A percentile compares a stretch with the other conserved stretches of the same genome.
Conservation (phyloP, 2,329 filamentous ascomycete genomes). For the Phaeosphaeriaceae sp. region DNA sequence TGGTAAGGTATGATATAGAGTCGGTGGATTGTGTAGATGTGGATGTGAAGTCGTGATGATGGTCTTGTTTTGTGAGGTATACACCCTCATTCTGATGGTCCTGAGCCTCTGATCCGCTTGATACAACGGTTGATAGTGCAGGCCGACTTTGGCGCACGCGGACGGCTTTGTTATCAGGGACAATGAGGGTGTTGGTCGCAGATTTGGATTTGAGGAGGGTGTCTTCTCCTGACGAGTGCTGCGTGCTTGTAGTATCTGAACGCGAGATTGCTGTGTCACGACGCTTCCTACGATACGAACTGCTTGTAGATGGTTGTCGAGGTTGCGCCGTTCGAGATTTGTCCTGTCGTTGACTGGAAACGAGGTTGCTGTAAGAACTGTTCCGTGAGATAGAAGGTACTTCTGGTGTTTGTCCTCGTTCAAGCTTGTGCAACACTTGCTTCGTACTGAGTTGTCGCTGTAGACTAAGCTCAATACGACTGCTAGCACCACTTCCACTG, state of each 20-base stretch:
- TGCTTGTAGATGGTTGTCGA: slow-evolving; percentile 38
- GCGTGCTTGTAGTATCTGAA: slow-evolving; percentile 26
- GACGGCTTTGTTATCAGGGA: slow-evolving; percentile 28
- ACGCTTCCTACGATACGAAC: slow-evolving; percentile 35
- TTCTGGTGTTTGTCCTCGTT: slow-evolving; percentile 44
- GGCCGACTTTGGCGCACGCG: slow-evolving; percentile 37
- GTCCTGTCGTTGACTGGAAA: slow-evolving; percentile 36
- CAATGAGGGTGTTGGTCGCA: slow-evolving; percentile 13
- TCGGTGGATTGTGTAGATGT: slow-evolving; percentile 32
- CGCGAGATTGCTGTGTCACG: slow-evolving; percentile 36
- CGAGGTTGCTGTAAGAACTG: slow-evolving; percentile 41
- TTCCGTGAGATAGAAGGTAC: slow-evolving; percentile 44
- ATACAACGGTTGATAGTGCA: slow-evolving; percentile 43
- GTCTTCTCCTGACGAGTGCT: slow-evolving; percentile 33
- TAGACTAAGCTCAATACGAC: slow-evolving; percentile 46
- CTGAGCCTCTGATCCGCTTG: slow-evolving; percentile 35
- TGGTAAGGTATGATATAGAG: slow-evolving; percentile 27
- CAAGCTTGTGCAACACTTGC: slow-evolving; percentile 45
- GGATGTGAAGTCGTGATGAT: slow-evolving; percentile 16
- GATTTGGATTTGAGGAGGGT: slow-evolving; percentile 23
- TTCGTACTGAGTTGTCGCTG: slow-evolving; percentile 49
- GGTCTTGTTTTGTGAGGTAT: slow-evolving; percentile 17
- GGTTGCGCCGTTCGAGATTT: slow-evolving; percentile 37
- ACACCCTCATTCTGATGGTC: slow-evolving; percentile 26
- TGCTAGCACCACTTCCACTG: slow-evolving; percentile 56